Evolutionary conservation across 75 land plant genomes (phyloP).

Genomic region (Pseudotsuga menziesii): DNA sequence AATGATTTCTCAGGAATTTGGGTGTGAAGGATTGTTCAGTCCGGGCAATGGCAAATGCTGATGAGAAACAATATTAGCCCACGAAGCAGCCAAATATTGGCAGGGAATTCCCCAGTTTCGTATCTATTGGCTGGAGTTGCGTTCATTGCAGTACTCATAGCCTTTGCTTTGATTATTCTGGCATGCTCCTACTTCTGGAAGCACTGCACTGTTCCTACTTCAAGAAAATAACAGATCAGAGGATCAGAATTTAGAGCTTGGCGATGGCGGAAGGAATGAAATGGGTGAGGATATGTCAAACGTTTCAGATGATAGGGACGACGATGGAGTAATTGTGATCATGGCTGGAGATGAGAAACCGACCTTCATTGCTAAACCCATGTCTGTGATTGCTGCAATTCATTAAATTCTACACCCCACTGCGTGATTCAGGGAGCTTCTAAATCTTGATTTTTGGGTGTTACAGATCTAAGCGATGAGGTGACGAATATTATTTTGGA

Average conservation of each 20-base stretch:
- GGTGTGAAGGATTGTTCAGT: no score
- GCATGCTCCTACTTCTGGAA: not conserved
- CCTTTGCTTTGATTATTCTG: not conserved
- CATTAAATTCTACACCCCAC: not conserved
- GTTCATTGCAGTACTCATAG: not conserved
- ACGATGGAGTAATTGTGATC: constrained; percentile 8
- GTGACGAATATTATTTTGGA: not conserved
- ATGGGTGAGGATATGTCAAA: not conserved
- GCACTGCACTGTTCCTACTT: no score
- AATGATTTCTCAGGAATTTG: no score
- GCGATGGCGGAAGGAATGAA: not conserved
- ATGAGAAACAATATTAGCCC: no score
- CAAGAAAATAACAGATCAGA: not conserved
- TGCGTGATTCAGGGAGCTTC: no score
- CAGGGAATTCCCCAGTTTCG: not conserved
- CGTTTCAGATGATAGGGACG: not conserved
- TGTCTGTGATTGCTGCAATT: not conserved
- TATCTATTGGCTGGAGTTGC: not conserved
- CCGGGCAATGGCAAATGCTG: no score
- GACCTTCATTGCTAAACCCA: constrained; percentile 9
- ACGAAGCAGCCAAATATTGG: not conserved
- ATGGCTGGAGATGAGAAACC: constrained; percentile 20
- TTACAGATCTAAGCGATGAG: no score
- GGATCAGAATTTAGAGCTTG: not conserved
- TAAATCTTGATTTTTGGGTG: no score